Evolutionary conservation across 805 yeast genomes (phyloP).

Genomic region (Yarrowia deformans): DNA sequence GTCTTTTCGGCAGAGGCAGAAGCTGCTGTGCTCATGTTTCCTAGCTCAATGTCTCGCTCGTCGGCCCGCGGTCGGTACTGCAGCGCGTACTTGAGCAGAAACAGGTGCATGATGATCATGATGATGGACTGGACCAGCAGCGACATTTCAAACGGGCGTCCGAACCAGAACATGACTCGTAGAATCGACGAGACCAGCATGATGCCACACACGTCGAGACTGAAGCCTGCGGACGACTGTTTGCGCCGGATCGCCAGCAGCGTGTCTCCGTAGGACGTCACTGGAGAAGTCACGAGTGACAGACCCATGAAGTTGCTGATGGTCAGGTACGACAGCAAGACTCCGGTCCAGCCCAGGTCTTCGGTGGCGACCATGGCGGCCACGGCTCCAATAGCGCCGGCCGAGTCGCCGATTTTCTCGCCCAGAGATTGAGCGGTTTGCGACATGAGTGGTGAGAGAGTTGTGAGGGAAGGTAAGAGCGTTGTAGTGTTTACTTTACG

Average conservation of each 20-base stretch:
- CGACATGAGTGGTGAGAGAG: constrained; percentile 2
- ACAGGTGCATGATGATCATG: constrained; percentile 81
- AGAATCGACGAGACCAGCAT: constrained; percentile 81
- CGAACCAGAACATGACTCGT: constrained; percentile 76
- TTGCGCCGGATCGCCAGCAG: constrained; percentile 69
- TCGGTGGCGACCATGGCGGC: constrained; percentile 44
- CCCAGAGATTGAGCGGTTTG: constrained; percentile 18
- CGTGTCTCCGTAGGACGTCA: constrained; percentile 87
- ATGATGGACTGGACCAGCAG: constrained; percentile 77
- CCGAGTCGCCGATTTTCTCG: constrained; percentile 36
- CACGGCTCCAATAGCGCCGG: constrained; percentile 26
- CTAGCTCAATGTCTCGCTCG: constrained; percentile 24
- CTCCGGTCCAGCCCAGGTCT: constrained; percentile 46
- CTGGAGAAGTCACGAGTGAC: constrained; percentile 79
- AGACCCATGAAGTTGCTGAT: constrained; percentile 58
- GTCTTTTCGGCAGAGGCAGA: constrained; percentile 3
- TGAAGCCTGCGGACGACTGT: constrained; percentile 77
- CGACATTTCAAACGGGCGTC: constrained; percentile 82
- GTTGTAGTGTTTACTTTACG: constrained; percentile 7
- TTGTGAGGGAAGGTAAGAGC: too few relatives aligned
- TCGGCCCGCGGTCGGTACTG: constrained; percentile 44
- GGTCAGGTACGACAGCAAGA: constrained; percentile 24
- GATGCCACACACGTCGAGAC: constrained; percentile 91
- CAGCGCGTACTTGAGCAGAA: constrained; percentile 69
- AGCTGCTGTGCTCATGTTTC: not conserved